phyloP scores from a whole-genome alignment of 106 monocot genomes.

The Alisma plantagoaquatica region DNA sequence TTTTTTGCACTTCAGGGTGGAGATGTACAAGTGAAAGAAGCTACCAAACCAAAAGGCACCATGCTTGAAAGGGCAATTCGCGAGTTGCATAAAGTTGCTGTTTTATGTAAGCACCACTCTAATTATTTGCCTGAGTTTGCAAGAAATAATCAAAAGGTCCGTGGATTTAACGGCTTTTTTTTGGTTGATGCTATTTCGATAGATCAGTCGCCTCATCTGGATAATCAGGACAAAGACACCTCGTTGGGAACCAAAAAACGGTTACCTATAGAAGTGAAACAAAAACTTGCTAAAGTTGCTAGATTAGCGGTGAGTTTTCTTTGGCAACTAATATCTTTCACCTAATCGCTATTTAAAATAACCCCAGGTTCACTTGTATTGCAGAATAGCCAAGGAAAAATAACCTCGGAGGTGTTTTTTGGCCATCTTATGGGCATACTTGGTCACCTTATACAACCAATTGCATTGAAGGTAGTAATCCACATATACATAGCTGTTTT shows the following conservation, averaged over 20 bases:
- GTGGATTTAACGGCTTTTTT: too few relatives aligned
- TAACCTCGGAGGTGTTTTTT: constrained; percentile 62
- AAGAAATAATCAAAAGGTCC: too few relatives aligned
- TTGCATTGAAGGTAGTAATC: constrained; percentile 92
- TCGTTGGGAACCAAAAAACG: constrained; percentile 67
- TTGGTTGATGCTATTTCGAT: too few relatives aligned
- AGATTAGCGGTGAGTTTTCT: constrained; percentile 83
- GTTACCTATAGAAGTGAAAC: constrained; percentile 84
- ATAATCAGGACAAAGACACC: constrained; percentile 50
- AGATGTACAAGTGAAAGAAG: too few relatives aligned
- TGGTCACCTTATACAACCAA: constrained; percentile 76
- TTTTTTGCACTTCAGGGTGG: too few relatives aligned
- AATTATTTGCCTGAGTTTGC: too few relatives aligned
- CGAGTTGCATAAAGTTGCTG: constrained; percentile 83
- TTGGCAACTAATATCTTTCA: too few relatives aligned
- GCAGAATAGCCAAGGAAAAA: constrained; percentile 74
- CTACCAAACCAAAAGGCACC: constrained; percentile 74
- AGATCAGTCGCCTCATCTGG: constrained; percentile 50
- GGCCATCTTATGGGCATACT: constrained; percentile 91
- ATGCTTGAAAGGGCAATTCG: constrained; percentile 82
- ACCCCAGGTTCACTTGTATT: too few relatives aligned
- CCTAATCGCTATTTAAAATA: too few relatives aligned
- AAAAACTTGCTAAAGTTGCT: constrained; percentile 96
- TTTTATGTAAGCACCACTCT: constrained; percentile 77
- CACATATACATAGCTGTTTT: too few relatives aligned